Conservation (phyloP, 345 rosid genomes). For the Salix udensis region DNA sequence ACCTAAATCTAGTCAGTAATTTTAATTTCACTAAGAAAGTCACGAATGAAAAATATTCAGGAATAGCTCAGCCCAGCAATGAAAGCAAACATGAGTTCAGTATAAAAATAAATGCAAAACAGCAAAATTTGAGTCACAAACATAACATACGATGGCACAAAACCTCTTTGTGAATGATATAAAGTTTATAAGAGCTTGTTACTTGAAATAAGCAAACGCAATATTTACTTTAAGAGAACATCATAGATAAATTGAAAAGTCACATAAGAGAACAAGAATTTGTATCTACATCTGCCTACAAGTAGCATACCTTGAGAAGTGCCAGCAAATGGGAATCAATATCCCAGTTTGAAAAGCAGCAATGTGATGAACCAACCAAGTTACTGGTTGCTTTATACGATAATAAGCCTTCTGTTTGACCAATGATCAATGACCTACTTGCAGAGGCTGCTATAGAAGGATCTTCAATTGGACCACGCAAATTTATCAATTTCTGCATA, state of each 20-base stretch:
- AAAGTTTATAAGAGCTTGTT: too few species aligned
- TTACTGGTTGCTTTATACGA: slow-evolving; percentile 71
- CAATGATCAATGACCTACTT: slow-evolving; percentile 59
- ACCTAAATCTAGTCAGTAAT: too few species aligned
- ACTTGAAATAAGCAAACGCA: too few species aligned
- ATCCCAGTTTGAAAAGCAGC: slow-evolving; percentile 65
- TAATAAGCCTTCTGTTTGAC: slow-evolving; percentile 66
- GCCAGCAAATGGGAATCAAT: slow-evolving; percentile 61
- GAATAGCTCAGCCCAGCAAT: too few species aligned
- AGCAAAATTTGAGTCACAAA: too few species aligned
- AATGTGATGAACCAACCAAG: slow-evolving; percentile 71
- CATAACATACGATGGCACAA: too few species aligned
- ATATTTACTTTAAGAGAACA: not conserved
- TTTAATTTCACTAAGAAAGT: too few species aligned
- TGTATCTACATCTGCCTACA: not conserved
- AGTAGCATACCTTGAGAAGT: slow-evolving; percentile 68
- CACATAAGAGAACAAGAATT: not conserved
- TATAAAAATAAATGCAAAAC: too few species aligned
- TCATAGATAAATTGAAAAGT: not conserved
- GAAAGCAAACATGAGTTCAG: too few species aligned
- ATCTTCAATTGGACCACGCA: slow-evolving; percentile 76
- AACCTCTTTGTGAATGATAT: too few species aligned
- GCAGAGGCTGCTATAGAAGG: slow-evolving; percentile 77
- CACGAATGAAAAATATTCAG: too few species aligned
- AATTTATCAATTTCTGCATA: slow-evolving; percentile 75